A percentile compares a stretch with the other conserved stretches of the same genome.
These are phyloP conservation scores for Hyaloperonospora arabidopsidis DNA, from an alignment of 352 stramenopile species.

Conservation along the genomic window DNA sequence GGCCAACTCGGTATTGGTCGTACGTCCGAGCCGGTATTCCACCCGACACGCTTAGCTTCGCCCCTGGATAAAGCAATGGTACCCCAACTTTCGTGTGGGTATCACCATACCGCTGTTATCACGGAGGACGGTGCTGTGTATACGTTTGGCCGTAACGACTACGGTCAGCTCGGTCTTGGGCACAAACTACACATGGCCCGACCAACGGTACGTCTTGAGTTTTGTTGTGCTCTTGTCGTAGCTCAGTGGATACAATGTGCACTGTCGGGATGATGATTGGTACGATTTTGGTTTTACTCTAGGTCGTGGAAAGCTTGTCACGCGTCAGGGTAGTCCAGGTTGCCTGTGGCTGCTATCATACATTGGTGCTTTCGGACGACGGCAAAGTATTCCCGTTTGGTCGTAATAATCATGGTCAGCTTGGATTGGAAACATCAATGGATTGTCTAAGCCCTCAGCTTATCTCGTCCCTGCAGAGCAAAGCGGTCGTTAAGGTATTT, in stretches of 20 bases:
- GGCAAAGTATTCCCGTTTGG: conserved; percentile 88
- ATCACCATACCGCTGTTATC: conserved; percentile 87
- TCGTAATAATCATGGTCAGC: conserved; percentile 90
- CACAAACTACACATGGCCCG: conserved; percentile 59
- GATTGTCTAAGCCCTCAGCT: conserved; percentile 71
- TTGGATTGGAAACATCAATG: conserved; percentile 68
- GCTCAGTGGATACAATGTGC: background rate
- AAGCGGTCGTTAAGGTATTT: conserved; percentile 54
- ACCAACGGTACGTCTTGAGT: conserved; percentile 37
- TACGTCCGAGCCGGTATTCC: conserved; percentile 35
- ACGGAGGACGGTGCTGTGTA: conserved; percentile 62
- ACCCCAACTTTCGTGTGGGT: conserved; percentile 80
- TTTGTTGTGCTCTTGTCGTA: no score
- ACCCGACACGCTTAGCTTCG: conserved; percentile 39
- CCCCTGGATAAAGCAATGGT: conserved; percentile 62
- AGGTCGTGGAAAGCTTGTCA: conserved; percentile 48
- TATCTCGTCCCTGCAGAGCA: conserved; percentile 52
- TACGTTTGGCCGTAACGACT: conserved; percentile 90
- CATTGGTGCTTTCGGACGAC: conserved; percentile 69
- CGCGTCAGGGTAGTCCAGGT: conserved; percentile 60
- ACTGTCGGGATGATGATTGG: background rate
- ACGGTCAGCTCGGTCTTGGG: conserved; percentile 88
- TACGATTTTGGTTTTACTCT: conserved; percentile 4
- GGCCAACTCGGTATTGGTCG: conserved; percentile 80
- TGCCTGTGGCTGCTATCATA: conserved; percentile 83